These are phyloP conservation scores for Nakazawaea sp. DNA, from an alignment of 805 yeast species.

Conservation along the genomic window DNA sequence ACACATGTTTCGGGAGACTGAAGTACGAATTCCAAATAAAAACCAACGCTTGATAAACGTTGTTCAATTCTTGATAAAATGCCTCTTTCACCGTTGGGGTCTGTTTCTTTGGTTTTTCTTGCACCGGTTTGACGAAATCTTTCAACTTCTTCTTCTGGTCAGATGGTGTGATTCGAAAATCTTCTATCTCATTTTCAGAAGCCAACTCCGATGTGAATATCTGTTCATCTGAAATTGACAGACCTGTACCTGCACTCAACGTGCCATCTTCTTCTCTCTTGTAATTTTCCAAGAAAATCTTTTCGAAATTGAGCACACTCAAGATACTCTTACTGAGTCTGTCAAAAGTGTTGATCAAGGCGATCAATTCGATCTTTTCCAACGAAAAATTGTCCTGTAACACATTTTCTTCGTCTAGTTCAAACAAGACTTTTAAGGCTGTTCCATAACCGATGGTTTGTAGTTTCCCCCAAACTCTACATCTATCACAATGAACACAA, in stretches of 20 bases:
- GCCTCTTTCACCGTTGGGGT: constrained; percentile 26
- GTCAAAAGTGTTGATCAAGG: constrained; percentile 87
- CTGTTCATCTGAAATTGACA: constrained; percentile 21
- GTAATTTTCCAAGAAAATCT: constrained; percentile 46
- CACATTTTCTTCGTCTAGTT: constrained; percentile 47
- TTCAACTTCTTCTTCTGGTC: constrained; percentile 1
- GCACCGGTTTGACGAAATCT: constrained; percentile 1
- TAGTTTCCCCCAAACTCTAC: constrained; percentile 96
- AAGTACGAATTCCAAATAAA: constrained; percentile 64
- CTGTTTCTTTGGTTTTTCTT: neutral
- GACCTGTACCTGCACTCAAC: no score
- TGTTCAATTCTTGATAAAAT: constrained; percentile 42
- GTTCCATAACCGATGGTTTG: constrained; percentile 98
- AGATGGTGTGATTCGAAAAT: neutral
- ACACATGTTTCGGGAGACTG: constrained; percentile 60
- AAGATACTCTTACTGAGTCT: constrained; percentile 79
- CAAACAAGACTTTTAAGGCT: constrained; percentile 84
- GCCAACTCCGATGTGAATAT: constrained; percentile 12
- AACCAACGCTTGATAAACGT: constrained; percentile 50
- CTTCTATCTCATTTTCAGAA: constrained; percentile 6
- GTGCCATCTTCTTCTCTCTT: constrained; percentile 46
- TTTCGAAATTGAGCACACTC: constrained; percentile 67
- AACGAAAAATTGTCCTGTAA: constrained; percentile 42
- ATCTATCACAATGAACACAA: constrained; percentile 97
- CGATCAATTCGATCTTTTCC: constrained; percentile 74